Conservation (phyloP, 1,139 yeast genomes). For the Kodamaea fungicola region DNA sequence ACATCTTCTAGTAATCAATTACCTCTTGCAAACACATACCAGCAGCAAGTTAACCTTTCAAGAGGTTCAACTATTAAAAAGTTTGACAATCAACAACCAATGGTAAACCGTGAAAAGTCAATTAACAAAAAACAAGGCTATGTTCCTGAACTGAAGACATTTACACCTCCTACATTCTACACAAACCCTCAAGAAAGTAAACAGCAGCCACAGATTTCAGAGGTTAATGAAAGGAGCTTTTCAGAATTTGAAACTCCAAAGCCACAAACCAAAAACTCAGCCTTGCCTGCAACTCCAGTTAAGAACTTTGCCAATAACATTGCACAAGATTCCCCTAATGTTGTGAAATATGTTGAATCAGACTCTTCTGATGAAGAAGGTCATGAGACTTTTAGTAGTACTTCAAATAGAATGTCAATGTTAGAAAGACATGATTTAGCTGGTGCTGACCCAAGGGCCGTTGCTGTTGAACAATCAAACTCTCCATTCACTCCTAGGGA, state of each 20-base stretch:
- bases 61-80: conserved; percentile 11
- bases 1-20: conserved; percentile 10
- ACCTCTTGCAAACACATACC: conserved; percentile 7
- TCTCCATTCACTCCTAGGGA: conserved; percentile 3
- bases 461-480: conserved; percentile 1
- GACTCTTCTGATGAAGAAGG: conserved; percentile 24
- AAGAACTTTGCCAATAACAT: background rate
- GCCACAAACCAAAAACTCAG: background rate
- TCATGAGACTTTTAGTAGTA: conserved; percentile 16
- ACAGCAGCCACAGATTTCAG: no score
- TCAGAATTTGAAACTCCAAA: background rate
- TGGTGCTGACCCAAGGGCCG: conserved; percentile 8
- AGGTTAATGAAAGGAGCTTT: no score
- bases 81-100: conserved; percentile 5
- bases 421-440: conserved; percentile 31
- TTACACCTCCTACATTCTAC: conserved; percentile 12
- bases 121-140: conserved; percentile 1
- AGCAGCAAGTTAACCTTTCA: conserved; percentile 7
- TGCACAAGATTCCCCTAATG: conserved; percentile 18
- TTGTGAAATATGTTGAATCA: conserved; percentile 17
- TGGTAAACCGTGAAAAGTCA: conserved; percentile 1
- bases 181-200: conserved; percentile 7
- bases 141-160: conserved; percentile 4
- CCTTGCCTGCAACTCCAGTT: background rate
- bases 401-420: conserved; percentile 23